These are phyloP conservation scores for Venturia carpophila DNA, from an alignment of 2,329 filamentous ascomycete species.

Conservation along the genomic window DNA sequence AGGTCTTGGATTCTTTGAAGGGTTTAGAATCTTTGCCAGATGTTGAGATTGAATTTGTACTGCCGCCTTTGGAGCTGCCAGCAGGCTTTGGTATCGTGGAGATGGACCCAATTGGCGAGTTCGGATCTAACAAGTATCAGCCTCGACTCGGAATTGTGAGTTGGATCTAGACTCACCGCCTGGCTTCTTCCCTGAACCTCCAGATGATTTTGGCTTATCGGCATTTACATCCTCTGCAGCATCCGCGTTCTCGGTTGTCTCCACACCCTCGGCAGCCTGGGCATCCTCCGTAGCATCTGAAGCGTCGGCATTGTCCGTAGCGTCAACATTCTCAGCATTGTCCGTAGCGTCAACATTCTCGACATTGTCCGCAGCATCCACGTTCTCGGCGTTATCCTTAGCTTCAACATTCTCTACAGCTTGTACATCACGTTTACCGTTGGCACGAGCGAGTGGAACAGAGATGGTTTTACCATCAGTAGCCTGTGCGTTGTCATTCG, in stretches of 20 bases:
- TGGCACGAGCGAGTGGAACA: background rate
- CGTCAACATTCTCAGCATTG: background rate
- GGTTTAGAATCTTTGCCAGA: too few species aligned
- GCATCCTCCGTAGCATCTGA: background rate
- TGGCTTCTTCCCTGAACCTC: background rate
- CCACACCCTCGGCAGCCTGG: background rate
- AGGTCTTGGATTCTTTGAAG: too few species aligned
- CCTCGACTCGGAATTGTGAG: background rate
- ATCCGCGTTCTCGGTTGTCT: too few species aligned
- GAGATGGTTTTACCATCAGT: background rate
- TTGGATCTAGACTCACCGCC: background rate
- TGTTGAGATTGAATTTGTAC: too few species aligned
- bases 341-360: too few species aligned
- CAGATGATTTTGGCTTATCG: background rate
- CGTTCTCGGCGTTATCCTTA: too few species aligned
- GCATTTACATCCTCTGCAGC: too few species aligned
- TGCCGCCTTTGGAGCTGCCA: too few species aligned
- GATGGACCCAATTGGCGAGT: background rate
- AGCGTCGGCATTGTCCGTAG: background rate
- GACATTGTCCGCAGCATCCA: background rate
- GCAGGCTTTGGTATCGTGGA: background rate
- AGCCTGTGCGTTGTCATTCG: too few species aligned
- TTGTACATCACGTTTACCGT: background rate
- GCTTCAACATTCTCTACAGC: background rate
- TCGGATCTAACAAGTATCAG: background rate